Conservation (phyloP, 305 asterid species). For the Fraxinus floribunda region DNA sequence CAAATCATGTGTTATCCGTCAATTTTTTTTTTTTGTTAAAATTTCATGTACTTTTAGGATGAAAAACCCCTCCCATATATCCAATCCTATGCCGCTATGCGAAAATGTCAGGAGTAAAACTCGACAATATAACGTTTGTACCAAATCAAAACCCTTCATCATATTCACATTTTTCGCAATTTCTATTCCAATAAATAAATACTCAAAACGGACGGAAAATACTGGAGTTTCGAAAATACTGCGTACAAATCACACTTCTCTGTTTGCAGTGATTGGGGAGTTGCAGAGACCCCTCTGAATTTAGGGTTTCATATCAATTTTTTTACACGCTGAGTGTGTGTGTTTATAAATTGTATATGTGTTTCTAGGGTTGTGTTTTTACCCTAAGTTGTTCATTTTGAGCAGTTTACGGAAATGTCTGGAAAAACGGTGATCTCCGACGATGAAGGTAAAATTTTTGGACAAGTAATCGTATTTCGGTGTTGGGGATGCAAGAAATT, state of each 20-base stretch:
- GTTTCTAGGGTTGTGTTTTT: slow-evolving; percentile 35
- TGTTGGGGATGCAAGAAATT: background rate
- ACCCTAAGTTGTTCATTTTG: slow-evolving; percentile 16
- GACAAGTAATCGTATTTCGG: background rate
- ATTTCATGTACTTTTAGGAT: background rate
- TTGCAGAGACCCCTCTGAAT: slow-evolving; percentile 15
- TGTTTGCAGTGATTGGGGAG: slow-evolving; percentile 15
- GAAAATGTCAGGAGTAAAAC: background rate
- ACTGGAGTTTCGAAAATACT: background rate
- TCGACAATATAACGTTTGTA: background rate
- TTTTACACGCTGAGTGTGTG: background rate
- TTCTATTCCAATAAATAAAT: background rate
- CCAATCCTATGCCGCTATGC: background rate
- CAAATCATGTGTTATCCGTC: background rate
- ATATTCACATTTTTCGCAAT: background rate
- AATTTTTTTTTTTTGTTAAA: background rate
- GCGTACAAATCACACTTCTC: background rate
- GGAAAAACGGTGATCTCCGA: slow-evolving; percentile 75
- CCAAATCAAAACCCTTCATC: background rate
- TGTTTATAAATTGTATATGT: background rate
- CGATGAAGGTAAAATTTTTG: slow-evolving; percentile 59
- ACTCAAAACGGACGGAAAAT: background rate
- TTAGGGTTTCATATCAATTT: slow-evolving; percentile 28
- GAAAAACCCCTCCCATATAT: background rate
- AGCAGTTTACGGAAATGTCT: slow-evolving; percentile 47